Evolutionary conservation across 192 early-diverging fungal genomes (phyloP).

Genomic region (Gryganskiella cystojenkinii): DNA sequence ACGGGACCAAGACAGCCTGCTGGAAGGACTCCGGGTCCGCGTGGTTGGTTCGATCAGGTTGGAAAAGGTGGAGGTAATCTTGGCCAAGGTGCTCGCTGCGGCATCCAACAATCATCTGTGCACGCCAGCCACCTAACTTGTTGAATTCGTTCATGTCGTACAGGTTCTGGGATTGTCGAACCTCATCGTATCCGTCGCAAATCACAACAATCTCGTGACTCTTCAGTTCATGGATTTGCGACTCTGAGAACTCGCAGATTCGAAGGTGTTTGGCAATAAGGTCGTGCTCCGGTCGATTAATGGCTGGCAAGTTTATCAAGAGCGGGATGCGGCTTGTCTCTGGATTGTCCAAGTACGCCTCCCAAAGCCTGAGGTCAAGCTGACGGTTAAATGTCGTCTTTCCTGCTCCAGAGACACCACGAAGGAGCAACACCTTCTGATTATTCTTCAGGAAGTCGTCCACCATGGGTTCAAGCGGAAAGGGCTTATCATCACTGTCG

Average conservation of each 20-base stretch:
- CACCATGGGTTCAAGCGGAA: background rate
- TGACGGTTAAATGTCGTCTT: conserved; percentile 14
- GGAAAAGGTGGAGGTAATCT: too few species aligned
- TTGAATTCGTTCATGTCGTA: conserved; percentile 5
- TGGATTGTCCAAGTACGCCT: background rate
- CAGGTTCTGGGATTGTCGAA: background rate
- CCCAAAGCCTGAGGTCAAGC: conserved; percentile 8
- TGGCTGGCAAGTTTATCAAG: conserved; percentile 4
- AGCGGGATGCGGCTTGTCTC: background rate
- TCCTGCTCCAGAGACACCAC: conserved; percentile 18
- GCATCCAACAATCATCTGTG: conserved; percentile 11
- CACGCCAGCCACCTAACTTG: background rate
- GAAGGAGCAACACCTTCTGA: conserved; percentile 2
- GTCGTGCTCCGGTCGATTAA: conserved; percentile 9
- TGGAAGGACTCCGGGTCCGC: too few species aligned
- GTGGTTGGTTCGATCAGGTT: too few species aligned
- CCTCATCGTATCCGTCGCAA: conserved; percentile 14
- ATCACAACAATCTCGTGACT: background rate
- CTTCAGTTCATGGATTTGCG: background rate
- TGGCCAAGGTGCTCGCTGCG: background rate
- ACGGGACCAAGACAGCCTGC: too few species aligned
- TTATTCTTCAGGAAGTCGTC: background rate
- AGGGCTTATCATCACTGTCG: background rate
- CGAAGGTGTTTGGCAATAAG: conserved; percentile 11
- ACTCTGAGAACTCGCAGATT: background rate